These are phyloP conservation scores for Rozella allomycis DNA, from an alignment of 371 early-diverging fungal genomes.

Conservation along the genomic window DNA sequence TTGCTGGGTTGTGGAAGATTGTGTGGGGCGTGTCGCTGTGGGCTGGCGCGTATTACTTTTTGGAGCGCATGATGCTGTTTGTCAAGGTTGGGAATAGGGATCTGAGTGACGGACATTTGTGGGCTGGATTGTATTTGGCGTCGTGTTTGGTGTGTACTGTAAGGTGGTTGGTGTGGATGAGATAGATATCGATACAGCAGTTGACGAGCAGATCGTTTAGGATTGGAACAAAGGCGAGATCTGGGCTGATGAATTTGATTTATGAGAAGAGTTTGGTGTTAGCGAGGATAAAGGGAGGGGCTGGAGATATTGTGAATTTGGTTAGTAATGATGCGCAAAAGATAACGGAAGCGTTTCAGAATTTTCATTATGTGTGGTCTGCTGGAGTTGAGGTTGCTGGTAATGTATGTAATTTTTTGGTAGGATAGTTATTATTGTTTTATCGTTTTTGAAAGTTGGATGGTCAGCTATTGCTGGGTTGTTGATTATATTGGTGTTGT, in stretches of 20 bases:
- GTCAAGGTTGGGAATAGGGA: neutral
- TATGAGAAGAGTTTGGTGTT: constrained; percentile 40
- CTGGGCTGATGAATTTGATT: constrained; percentile 39
- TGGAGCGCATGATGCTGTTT: neutral
- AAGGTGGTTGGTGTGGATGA: no score
- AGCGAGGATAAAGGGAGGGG: constrained; percentile 33
- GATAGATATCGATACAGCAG: constrained; percentile 35
- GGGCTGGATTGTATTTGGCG: constrained; percentile 21
- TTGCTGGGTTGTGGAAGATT: neutral
- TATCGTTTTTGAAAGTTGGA: constrained; percentile 27
- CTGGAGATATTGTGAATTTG: constrained; percentile 31
- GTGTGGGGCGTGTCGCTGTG: neutral
- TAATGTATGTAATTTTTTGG: constrained; percentile 4
- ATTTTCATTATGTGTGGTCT: constrained; percentile 45
- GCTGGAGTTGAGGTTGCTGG: constrained; percentile 33
- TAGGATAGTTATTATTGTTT: constrained; percentile 12
- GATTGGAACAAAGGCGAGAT: constrained; percentile 28
- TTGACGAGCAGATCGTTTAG: constrained; percentile 25
- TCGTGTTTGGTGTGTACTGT: constrained; percentile 15
- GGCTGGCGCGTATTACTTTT: neutral
- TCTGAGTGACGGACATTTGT: neutral
- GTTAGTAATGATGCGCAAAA: constrained; percentile 5
- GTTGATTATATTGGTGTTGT: constrained; percentile 25
- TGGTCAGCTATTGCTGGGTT: constrained; percentile 28
- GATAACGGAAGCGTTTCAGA: constrained; percentile 37